A percentile compares a stretch with the other conserved stretches of the same genome.
These are phyloP conservation scores for Lithospermum erythrorhizon DNA, from an alignment of 257 asterid species.

Conservation along the genomic window DNA sequence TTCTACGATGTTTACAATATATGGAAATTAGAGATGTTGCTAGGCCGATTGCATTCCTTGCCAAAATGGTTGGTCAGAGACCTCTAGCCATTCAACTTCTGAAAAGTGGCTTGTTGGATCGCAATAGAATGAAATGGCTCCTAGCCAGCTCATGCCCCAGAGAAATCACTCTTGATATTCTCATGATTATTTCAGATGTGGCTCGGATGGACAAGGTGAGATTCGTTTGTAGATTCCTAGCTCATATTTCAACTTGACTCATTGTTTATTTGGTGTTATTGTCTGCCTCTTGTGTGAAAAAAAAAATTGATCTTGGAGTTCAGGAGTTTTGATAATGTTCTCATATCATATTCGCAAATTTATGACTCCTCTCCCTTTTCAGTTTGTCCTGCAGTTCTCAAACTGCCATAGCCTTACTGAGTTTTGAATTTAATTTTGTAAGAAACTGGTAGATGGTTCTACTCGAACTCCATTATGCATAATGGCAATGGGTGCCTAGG, in stretches of 20 bases:
- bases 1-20: slow-evolving; percentile 70
- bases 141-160: slow-evolving; percentile 62
- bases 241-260: background rate
- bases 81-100: slow-evolving; percentile 84
- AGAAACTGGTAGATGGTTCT: background rate
- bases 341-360: background rate
- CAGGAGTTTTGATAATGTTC: background rate
- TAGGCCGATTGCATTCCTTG: slow-evolving; percentile 80
- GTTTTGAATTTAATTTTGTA: background rate
- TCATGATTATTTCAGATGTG: slow-evolving; percentile 88
- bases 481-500: background rate
- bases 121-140: slow-evolving; percentile 57
- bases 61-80: slow-evolving; percentile 68
- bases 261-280: background rate
- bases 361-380: background rate
- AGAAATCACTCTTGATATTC: slow-evolving; percentile 79
- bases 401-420: background rate
- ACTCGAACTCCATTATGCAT: background rate
- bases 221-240: background rate
- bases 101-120: slow-evolving; percentile 68
- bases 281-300: background rate
- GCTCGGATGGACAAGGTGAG: slow-evolving; percentile 98
- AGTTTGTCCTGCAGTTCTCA: background rate
- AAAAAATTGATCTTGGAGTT: background rate
- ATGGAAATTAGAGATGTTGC: slow-evolving; percentile 68